Evolutionary conservation across 768 basidiomycete species (phyloP), one percentile per base, ranked within the genome.

Genomic region (Tubosaeta sp.): DNA sequence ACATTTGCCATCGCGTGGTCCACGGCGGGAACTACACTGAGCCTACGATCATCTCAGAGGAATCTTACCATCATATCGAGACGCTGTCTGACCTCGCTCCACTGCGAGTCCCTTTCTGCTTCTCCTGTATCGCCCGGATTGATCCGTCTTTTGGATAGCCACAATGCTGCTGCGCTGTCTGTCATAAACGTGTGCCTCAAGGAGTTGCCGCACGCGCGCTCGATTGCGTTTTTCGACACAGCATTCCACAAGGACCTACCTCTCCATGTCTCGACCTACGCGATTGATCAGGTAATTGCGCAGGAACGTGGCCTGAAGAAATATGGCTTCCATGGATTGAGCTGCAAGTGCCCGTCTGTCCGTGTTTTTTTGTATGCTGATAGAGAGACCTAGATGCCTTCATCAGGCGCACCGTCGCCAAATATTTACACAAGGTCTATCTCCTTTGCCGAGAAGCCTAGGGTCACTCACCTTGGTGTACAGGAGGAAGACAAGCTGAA

Each of bases 301-400:
- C 73, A 73, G 35, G 71, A 80, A 41, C 81, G 83, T 42, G 86
- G 88, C 1, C 74, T 95, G 42, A 83, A 82, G 65, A 94, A 92
- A 68, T 95, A 95, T 62, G 94, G 94, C 16, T 94, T 94, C 68
- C 94, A 97, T 61, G 94, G 94, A 3, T 65, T 93, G 59, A 86
- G 84, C 59, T 88, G 85, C 81, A 55, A 71, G 42, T 48, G 9
- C 51, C 25, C 27, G 11, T 41, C n/a, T 35, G 31, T 44, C 22
- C 22, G 19, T 6, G 14, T 32, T 38, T 22, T 42, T 37, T 17
- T 13, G 11, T 14, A 17, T 46, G 39, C 50, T 58, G 35, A 59
- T 14, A 29, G 17, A 29, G 37, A 47, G 12, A 29, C 43, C 3
- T 56, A 86, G 86, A 88, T 56, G 70, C 81, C 0, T 86, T 79